Base-by-base conservation (phyloP, 225 moss, liverwort and hornwort species). In the Marchantia polymorpha region DNA sequence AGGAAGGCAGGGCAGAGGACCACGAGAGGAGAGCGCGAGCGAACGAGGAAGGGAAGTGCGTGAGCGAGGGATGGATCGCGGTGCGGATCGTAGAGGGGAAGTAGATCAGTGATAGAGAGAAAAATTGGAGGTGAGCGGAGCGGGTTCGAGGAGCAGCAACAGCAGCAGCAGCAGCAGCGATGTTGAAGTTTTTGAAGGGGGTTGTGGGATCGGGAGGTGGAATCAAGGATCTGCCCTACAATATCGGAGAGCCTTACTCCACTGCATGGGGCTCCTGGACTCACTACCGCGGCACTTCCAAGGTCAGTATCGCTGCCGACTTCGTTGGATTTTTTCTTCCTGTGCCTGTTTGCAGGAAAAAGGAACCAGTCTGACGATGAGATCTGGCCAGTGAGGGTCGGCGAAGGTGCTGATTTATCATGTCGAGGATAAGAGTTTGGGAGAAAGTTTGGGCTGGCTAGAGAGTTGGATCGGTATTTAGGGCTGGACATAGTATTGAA, bases 211-310 rank as follows among this genome's bases (percentile, higher is more conserved):
- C 96, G 13, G 94, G 91, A 66, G 90, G 92, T 6, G 94, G 96
- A 23, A 94, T 96, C 59, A 96, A 94, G 86, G 96, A 96, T 84
- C 85, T 96, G 79, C 92, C 96, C 3, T 96, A 94, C 66, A 91
- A 86, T 31, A 85, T 96, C 50, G 94, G 94, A 59, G 96, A 96
- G 84, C 92, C 96, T 12, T 94, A 92, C 68, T 90, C 90, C 8
- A 84, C 92, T 71, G 92, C 94, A 14, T 96, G 96, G 96, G 96
- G 94, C 58, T 90, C 92, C 48, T 96, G 96, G 96, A 94, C 92
- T 7, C 96, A 96, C 70, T 93, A 88, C 69, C 87, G 89, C 49
- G 96, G 94, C 78, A 88, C 91, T 16, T 93, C 92, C 15, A 94
- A 88, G 94, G 92, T 96, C 51, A 66, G 74, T 74, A 17, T 14